These are phyloP conservation scores for carrot (Daucus carota) DNA, from an alignment of 129 eudicot genomes.

Conservation along the genomic window DH1_v3.0 NC_030381.2:26622001-26622500, in stretches of 20 bases:
- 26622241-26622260: not conserved
- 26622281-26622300: not conserved
- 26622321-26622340: not conserved
- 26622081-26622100: slow-evolving; percentile 92
- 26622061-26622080: slow-evolving; percentile 84
- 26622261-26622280: not conserved
- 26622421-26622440: not conserved
- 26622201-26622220: not conserved
- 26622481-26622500: not conserved
- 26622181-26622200: not conserved
- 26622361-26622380: not conserved
- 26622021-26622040: slow-evolving; percentile 90
- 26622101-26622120: slow-evolving; percentile 78
- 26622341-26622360: not conserved
- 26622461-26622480: not conserved
- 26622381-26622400: not conserved
- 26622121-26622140: slow-evolving; percentile 95
- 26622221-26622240: not conserved
- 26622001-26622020: slow-evolving; percentile 70
- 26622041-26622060: slow-evolving; percentile 89
- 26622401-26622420: not conserved
- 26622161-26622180: slow-evolving; percentile 1
- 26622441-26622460: not conserved
- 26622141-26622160: slow-evolving; percentile 11
- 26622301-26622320: not conserved